These are phyloP conservation scores for Nemania bipapillata DNA, from an alignment of 2,329 filamentous ascomycete species.

Conservation along the genomic window DNA sequence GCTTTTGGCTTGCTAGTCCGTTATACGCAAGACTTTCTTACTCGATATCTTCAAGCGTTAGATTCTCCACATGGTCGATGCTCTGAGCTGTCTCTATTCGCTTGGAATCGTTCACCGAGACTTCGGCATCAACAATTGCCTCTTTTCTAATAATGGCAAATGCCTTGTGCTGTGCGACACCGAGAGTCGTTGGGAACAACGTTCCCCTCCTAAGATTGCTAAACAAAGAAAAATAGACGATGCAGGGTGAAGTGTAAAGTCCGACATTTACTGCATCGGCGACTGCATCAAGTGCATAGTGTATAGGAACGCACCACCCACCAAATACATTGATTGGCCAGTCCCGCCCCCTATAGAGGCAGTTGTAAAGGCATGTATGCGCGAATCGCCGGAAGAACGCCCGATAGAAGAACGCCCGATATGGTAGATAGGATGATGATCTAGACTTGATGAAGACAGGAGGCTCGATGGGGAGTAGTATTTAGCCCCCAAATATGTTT, in stretches of 20 bases:
- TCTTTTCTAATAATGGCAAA: slow-evolving; percentile 42
- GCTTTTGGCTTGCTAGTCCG: slow-evolving; percentile 25
- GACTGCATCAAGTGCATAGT: neutral
- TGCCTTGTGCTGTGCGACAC: slow-evolving; percentile 46
- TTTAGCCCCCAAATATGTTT: too few relatives aligned
- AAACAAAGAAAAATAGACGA: neutral
- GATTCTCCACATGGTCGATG: slow-evolving; percentile 43
- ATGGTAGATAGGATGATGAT: too few relatives aligned
- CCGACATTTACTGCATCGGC: neutral
- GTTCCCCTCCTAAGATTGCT: slow-evolving; percentile 43
- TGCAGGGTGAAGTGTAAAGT: neutral
- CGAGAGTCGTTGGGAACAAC: slow-evolving; percentile 47
- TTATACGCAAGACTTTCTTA: slow-evolving; percentile 25
- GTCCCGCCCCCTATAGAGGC: neutral
- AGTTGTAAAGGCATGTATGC: neutral
- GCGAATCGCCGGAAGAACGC: neutral
- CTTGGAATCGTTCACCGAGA: slow-evolving; percentile 48
- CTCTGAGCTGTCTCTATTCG: slow-evolving; percentile 43
- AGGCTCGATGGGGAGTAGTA: too few relatives aligned
- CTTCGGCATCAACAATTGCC: slow-evolving; percentile 41
- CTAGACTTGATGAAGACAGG: too few relatives aligned
- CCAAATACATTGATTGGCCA: neutral
- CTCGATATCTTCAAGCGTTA: slow-evolving; percentile 40
- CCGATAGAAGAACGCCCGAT: too few relatives aligned
- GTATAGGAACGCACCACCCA: neutral